Evolutionary conservation across 768 basidiomycete genomes (phyloP), one percentile per base, ranked within the genome.

Genomic region (Boletus edulis): DNA sequence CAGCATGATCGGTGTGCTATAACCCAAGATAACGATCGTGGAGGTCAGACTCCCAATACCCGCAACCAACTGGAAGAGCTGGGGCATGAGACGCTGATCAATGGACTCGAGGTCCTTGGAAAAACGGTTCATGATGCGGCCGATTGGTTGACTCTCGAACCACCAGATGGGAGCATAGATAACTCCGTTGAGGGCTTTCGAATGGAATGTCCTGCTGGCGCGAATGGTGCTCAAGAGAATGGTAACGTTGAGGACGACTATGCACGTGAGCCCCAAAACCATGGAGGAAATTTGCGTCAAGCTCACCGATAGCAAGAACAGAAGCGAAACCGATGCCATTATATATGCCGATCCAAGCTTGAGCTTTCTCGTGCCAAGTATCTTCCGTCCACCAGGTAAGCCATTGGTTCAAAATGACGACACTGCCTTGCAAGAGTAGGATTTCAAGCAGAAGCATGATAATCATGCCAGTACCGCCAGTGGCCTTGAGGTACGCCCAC

Each of bases 81-180:
- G 67, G 18, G 65, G 69, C 62, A 70, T 63, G 35, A 71, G 63
- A 37, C 69, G 66, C 59, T 74, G 73, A 49, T 77, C 76, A 37
- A 76, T 66, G n/a, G 72, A 63, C 39, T 73, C 72, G 43, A 75
- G 66, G 37, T 74, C 70, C 55, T 78, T 75, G 38, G 75, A 75
- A 52, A 82, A 75, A 11, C 81, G 71, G 58, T 80, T 80, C 60
- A 77, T 73, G 54, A 81, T 73, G 1, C 76, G 73, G 1, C 80
- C 80, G 38, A 72, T 73, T 11, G 74, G 75, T 49, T 67, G 66
- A 53, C 66, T 59, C 52, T 67, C 66, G 55, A 67, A 67, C 66
- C 66, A 67, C 66, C 66, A 67, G 40, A 67, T 55, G 34, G 66
- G 66, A 46, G 66, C 63, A 35, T 57, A 27, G 31, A 67, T 48